Evolutionary conservation across 257 asterid species (phyloP).

Genomic region (Leonotis leonurus): DNA sequence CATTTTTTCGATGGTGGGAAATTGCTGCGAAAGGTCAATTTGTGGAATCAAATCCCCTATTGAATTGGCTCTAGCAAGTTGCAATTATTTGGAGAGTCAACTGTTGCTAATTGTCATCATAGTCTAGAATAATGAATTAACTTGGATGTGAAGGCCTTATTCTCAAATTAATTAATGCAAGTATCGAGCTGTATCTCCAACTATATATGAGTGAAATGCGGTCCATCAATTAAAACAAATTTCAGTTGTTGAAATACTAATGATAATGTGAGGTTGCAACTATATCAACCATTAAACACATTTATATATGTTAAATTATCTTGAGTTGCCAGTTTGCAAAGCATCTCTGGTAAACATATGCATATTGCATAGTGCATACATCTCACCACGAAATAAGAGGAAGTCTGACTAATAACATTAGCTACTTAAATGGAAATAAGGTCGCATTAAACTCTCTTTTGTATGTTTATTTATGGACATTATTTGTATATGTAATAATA

Average conservation of each 20-base stretch:
- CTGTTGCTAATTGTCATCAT: background rate
- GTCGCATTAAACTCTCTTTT: background rate
- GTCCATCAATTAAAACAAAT: background rate
- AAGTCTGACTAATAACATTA: constrained; percentile 3
- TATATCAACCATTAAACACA: background rate
- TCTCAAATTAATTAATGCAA: background rate
- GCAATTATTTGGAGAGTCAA: constrained; percentile 2
- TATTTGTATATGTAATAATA: background rate
- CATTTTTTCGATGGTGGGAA: background rate
- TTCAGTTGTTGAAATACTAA: background rate
- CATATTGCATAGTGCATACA: too few species aligned
- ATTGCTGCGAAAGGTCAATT: background rate
- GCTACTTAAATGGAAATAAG: background rate
- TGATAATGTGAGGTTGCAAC: background rate
- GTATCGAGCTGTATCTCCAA: background rate
- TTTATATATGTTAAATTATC: background rate
- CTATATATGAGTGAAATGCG: background rate
- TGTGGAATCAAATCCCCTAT: too few species aligned
- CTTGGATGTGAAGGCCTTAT: background rate
- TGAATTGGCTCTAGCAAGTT: background rate
- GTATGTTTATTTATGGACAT: background rate
- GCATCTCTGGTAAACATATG: background rate
- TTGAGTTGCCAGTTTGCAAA: constrained; percentile 1
- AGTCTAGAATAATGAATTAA: background rate
- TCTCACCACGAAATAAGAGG: constrained; percentile 3